Percentiles rank a stretch among this genome's conserved stretches.
Evolutionary conservation across 164 flowering plant species (phyloP).

Genomic region (Vitis amurensis): DNA sequence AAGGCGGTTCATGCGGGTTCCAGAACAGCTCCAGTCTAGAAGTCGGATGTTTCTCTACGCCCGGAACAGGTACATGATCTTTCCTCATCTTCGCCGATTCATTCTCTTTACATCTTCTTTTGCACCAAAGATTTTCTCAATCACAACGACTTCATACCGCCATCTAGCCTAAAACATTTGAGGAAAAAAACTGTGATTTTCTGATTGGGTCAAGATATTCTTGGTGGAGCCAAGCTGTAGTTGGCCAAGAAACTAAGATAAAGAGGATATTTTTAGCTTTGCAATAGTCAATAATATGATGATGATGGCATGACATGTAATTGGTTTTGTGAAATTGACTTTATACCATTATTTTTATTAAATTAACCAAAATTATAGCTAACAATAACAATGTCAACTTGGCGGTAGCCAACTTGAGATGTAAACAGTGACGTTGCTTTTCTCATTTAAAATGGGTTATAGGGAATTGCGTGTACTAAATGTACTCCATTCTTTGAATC

Average conservation of each 20-base stretch:
- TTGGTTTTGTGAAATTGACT: constrained; percentile 2
- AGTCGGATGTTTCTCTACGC: constrained; percentile 23
- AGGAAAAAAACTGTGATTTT: neutral
- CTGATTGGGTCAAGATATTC: neutral
- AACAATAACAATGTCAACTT: neutral
- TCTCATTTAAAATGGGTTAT: too few relatives aligned
- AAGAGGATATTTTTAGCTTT: neutral
- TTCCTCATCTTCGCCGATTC: neutral
- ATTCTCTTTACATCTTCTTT: neutral
- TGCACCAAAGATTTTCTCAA: neutral
- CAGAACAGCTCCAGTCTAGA: constrained; percentile 15
- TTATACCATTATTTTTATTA: neutral
- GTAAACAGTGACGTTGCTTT: too few relatives aligned
- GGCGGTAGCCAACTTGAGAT: too few relatives aligned
- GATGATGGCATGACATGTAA: neutral
- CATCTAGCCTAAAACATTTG: neutral
- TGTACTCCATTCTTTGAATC: too few relatives aligned
- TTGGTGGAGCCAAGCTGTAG: neutral
- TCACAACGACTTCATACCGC: neutral
- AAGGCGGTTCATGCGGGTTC: constrained; percentile 35
- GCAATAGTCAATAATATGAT: neutral
- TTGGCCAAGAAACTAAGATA: neutral
- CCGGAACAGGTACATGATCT: constrained; percentile 18
- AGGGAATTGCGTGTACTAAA: too few relatives aligned
- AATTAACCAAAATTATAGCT: neutral